Conservation (phyloP, 2,329 filamentous ascomycete genomes). For the Fusarium odoratissimum region DNA sequence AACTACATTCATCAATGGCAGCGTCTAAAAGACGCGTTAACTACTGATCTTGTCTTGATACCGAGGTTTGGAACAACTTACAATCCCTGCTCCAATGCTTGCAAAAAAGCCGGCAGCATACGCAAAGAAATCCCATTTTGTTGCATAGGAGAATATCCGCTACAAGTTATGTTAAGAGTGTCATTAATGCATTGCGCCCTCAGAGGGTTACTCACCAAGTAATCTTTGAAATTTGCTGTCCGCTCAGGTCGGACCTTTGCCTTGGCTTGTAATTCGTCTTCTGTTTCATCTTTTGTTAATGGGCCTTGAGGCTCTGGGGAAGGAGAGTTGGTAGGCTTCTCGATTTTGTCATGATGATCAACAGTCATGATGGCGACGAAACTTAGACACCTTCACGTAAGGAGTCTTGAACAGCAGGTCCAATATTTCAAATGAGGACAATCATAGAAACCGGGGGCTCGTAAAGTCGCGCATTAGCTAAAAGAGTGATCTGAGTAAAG, state of each 20-base stretch:
- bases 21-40: constrained; percentile 48
- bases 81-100: constrained; percentile 62
- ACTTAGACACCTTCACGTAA: constrained; percentile 2
- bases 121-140: constrained; percentile 62
- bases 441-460: not conserved
- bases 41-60: not conserved
- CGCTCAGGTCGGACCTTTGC: constrained; percentile 56
- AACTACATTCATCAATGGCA: constrained; percentile 70
- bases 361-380: constrained; percentile 23
- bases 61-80: not conserved
- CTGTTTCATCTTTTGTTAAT: constrained; percentile 2
- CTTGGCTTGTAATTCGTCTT: constrained; percentile 48
- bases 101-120: constrained; percentile 60
- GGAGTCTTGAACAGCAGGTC: not conserved
- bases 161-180: constrained; percentile 31
- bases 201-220: constrained; percentile 47
- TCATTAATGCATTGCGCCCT: not conserved
- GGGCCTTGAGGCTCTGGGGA: constrained; percentile 8
- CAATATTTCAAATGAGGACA: not conserved
- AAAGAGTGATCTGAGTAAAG: not conserved
- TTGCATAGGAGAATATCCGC: constrained; percentile 66
- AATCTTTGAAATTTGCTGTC: constrained; percentile 59
- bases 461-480: not conserved
- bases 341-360: constrained; percentile 18
- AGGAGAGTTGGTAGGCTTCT: constrained; percentile 29